Percentiles rank a stretch among this genome's conserved stretches.
Conservation (phyloP, 1,139 yeast genomes). For the Pichia sp. region DNA sequence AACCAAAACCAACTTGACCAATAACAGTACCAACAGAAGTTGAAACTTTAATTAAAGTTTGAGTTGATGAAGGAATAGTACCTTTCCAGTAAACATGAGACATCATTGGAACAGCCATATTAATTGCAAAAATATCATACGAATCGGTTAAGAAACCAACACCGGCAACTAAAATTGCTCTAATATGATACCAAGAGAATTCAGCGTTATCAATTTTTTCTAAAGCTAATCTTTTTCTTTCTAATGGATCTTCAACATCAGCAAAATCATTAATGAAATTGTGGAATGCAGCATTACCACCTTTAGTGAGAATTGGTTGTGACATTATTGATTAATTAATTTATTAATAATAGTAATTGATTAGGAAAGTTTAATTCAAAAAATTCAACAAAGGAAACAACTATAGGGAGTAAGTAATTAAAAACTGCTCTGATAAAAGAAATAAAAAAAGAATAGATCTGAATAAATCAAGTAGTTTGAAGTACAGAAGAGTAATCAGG, state of each 20-base stretch:
- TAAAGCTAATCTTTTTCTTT: conserved; percentile 82
- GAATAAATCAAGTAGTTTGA: too few relatives aligned
- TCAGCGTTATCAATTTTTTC: conserved; percentile 81
- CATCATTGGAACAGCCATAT: conserved; percentile 72
- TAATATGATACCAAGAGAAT: conserved; percentile 83
- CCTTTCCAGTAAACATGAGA: conserved; percentile 71
- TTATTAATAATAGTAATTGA: neutral
- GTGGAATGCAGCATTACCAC: conserved; percentile 90
- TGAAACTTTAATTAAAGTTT: conserved; percentile 73
- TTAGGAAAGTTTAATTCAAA: too few relatives aligned
- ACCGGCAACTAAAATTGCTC: conserved; percentile 87
- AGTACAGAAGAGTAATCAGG: too few relatives aligned
- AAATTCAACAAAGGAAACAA: too few relatives aligned
- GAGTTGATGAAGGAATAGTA: conserved; percentile 58
- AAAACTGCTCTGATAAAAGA: too few relatives aligned
- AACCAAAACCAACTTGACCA: conserved; percentile 86
- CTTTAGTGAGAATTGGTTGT: conserved; percentile 37
- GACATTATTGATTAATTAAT: neutral
- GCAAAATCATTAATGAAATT: conserved; percentile 78
- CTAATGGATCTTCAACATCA: conserved; percentile 79
- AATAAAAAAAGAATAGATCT: too few relatives aligned
- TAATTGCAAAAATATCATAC: conserved; percentile 85
- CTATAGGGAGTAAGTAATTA: too few relatives aligned
- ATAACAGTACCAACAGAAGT: conserved; percentile 92
- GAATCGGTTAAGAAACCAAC: conserved; percentile 92